Conservation (phyloP, 1,284 basidiomycete species). For the Fistulinella staudtii region DNA sequence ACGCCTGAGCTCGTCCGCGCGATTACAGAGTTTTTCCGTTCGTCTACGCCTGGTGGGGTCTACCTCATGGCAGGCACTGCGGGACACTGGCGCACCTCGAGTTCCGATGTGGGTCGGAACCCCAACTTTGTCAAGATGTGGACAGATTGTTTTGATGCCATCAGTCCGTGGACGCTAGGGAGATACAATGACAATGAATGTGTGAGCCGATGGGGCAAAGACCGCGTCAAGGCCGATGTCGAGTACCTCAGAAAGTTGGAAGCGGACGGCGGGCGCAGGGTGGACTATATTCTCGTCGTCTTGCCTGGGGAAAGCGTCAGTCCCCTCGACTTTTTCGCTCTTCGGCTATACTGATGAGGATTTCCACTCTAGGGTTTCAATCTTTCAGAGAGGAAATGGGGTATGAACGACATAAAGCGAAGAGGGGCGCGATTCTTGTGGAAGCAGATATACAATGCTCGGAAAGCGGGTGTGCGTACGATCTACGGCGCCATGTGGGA, state of each 20-base stretch:
- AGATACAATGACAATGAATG: slow-evolving; percentile 53
- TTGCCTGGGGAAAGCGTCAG: slow-evolving; percentile 72
- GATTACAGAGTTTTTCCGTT: slow-evolving; percentile 52
- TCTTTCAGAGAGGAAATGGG: slow-evolving; percentile 62
- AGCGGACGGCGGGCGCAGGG: slow-evolving; percentile 44
- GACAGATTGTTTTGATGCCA: slow-evolving; percentile 68
- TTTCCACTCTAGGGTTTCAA: slow-evolving; percentile 53
- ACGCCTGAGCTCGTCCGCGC: slow-evolving; percentile 54
- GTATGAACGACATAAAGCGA: slow-evolving; percentile 60
- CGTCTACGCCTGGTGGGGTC: slow-evolving; percentile 61
- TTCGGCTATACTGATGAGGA: neutral
- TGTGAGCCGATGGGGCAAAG: slow-evolving; percentile 56
- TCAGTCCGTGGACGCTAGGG: slow-evolving; percentile 75
- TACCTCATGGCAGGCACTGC: slow-evolving; percentile 69
- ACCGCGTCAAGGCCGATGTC: slow-evolving; percentile 57
- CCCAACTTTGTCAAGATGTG: slow-evolving; percentile 61
- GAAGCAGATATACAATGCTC: slow-evolving; percentile 67
- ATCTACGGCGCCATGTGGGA: slow-evolving; percentile 84
- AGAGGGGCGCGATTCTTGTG: slow-evolving; percentile 71
- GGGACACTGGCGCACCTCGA: slow-evolving; percentile 65
- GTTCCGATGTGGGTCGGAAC: slow-evolving; percentile 61
- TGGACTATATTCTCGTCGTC: slow-evolving; percentile 73
- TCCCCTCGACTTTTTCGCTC: slow-evolving; percentile 14
- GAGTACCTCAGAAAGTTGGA: slow-evolving; percentile 52
- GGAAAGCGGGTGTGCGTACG: slow-evolving; percentile 55